Percentiles rank a stretch among this genome's conserved stretches.
Evolutionary conservation across 805 yeast species (phyloP).

Genomic region (Candida sonorensis): DNA sequence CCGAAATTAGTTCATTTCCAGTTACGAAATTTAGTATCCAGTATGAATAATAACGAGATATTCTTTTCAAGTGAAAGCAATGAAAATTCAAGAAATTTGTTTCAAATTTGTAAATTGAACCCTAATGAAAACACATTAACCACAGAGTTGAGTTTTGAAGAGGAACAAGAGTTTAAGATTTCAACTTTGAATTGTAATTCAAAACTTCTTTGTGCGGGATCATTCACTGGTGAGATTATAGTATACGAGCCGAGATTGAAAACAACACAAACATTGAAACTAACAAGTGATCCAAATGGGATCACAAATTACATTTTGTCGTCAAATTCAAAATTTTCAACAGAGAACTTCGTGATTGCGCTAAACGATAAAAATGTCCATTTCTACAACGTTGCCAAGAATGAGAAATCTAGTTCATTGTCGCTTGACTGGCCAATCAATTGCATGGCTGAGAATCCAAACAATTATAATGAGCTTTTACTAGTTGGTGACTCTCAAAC

Average conservation of each 20-base stretch:
- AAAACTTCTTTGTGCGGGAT: constrained; percentile 41
- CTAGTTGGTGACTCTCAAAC: constrained; percentile 45
- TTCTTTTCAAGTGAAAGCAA: constrained; percentile 16
- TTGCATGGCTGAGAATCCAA: constrained; percentile 37
- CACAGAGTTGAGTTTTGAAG: constrained; percentile 7
- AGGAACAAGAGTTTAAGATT: constrained; percentile 31
- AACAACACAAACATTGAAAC: constrained; percentile 27
- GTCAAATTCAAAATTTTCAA: constrained; percentile 14
- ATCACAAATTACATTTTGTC: constrained; percentile 44
- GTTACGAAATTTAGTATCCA: constrained; percentile 43
- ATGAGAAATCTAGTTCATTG: constrained; percentile 9
- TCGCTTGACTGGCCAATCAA: constrained; percentile 44
- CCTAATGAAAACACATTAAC: too few relatives aligned
- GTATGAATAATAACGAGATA: constrained; percentile 24
- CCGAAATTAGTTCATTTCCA: constrained; percentile 53
- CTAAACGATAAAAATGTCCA: constrained; percentile 44
- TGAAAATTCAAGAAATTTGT: too few relatives aligned
- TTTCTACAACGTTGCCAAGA: constrained; percentile 30
- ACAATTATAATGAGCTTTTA: constrained; percentile 30
- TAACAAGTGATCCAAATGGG: constrained; percentile 40
- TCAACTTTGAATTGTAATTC: constrained; percentile 42
- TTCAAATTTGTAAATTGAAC: too few relatives aligned
- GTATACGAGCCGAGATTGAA: constrained; percentile 29
- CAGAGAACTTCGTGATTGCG: constrained; percentile 36
- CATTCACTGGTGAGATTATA: constrained; percentile 45